Evolutionary conservation across 805 yeast species (phyloP).

Genomic region (Nakazawaea peltata): DNA sequence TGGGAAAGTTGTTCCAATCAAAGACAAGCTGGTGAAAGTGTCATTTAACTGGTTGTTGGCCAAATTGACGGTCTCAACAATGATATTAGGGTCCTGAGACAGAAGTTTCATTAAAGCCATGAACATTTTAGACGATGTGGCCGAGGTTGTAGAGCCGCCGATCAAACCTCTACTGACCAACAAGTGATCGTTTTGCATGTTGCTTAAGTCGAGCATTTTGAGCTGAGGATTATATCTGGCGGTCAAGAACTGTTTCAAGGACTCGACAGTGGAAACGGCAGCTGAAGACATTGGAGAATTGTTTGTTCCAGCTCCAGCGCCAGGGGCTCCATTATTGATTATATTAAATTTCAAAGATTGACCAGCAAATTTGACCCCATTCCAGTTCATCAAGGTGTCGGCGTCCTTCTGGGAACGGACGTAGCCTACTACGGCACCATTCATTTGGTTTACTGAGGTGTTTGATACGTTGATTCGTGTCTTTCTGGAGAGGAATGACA

Average conservation of each 20-base stretch:
- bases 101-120: constrained; percentile 86
- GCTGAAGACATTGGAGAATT: constrained; percentile 8
- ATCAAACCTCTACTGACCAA: constrained; percentile 59
- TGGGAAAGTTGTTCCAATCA: constrained; percentile 73
- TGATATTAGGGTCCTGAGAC: constrained; percentile 29
- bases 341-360: constrained; percentile 45
- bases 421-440: constrained; percentile 48
- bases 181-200: constrained; percentile 53
- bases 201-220: constrained; percentile 62
- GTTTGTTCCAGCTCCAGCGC: constrained; percentile 17
- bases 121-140: constrained; percentile 74
- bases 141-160: constrained; percentile 27
- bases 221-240: constrained; percentile 58
- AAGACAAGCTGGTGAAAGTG: constrained; percentile 43
- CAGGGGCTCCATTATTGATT: constrained; percentile 17
- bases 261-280: constrained; percentile 43
- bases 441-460: constrained; percentile 39
- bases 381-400: constrained; percentile 46
- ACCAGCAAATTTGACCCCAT: constrained; percentile 82
- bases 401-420: constrained; percentile 53
- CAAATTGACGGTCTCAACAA: constrained; percentile 65
- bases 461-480: constrained; percentile 47
- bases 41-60: constrained; percentile 61
- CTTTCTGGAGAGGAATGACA: constrained; percentile 63
- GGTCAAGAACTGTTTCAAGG: constrained; percentile 51